Evolutionary conservation across 2,329 filamentous ascomycete species (phyloP), one percentile per base, ranked within the genome.

Genomic region (Phyllosticta capitalensis): DNA sequence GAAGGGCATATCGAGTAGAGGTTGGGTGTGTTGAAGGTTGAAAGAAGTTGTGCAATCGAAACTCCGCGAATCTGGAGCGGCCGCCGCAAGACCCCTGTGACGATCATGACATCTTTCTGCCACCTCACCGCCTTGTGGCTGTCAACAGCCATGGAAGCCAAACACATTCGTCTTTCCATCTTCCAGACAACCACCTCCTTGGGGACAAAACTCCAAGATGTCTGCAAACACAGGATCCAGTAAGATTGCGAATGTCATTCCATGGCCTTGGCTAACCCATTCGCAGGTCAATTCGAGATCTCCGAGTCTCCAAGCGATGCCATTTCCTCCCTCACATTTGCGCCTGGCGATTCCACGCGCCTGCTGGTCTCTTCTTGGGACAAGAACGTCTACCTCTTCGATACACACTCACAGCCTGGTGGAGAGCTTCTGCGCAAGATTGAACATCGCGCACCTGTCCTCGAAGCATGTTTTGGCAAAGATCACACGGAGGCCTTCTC

Each of bases 361-460:
- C 81, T 99, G 45, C 83, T 95, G n/a, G 92, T 92, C 66, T 88
- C 92, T 10, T 96, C 91, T 59, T 99, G 94, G 94, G 92, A 97
- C 75, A 90, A 86, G 74, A 84, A 90, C 71, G 84, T 95, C 59
- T 95, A 96, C 74, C 80, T 92, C 56, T 97, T 97, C 79, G 89
- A 95, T 69, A 82, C 87, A 61, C 81, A 81, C 55, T 79, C 69
- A 30, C 69, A 81, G 63, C 79, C 82, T 45, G 82, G 81, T 22
- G 86, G 84, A 6, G 82, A 81, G 58, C 79, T 95, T 28, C 69
- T 92, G 30, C 82, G 83, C 64, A 89, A 86, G 64, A 90, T 87
- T 68, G 86, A 91, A 72, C 88, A 94, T 72, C 83, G 86, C 62
- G 90, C 90, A 7, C 91, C 94, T 0, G 88, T 99, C 9, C 79